Base-by-base conservation (phyloP, 257 asterid species). In the Perilla frutescens region DNA sequence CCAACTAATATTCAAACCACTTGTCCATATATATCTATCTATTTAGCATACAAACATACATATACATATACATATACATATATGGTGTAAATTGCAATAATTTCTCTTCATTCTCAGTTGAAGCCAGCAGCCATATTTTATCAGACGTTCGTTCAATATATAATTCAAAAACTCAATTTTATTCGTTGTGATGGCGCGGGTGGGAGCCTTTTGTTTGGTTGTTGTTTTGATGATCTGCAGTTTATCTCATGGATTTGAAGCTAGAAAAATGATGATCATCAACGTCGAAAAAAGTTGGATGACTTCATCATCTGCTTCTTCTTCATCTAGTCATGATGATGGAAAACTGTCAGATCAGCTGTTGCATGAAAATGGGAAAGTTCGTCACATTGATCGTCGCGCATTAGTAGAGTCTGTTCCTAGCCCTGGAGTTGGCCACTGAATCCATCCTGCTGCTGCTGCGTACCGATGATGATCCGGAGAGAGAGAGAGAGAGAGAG, bases 381-480 rank as follows among this genome's bases (percentile, higher is more conserved):
- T 4, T 9, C 13, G 4, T 43, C 29, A 7, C 31, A 3, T 4
- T 3, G 37, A 14, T 59, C 55, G 76, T 32, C 75, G 82, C 1
- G 13, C 2, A 50, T 60, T 72, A 44, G 75, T 29, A 9, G 7
- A 26, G 20, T 73, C 83, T 10, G 66, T 62, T 54, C 83, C 83
- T 15, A 74, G 83, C 54, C 83, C 83, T 8, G 79, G 79, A 58
- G 40, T 29, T 3, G 83, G 83, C 7, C 79, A 73, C 32, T 61
- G 72, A 50, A 45, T 36, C 20, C 50, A 10, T 20, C 26, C 26
- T 20, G 26, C 26, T 20, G 26, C 26, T 20, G 26, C 26, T 20
- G 26, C 26, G 26, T 20, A 20, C 26, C 26, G 26, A 20, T 20
- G 1, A 34, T 34, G 37, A 34, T 34, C 37, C 37, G 4, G 37